Evolutionary conservation across 2,329 filamentous ascomycete species (phyloP), one percentile per base, ranked within the genome.

Genomic region (Sclerotinia spermophila): DNA sequence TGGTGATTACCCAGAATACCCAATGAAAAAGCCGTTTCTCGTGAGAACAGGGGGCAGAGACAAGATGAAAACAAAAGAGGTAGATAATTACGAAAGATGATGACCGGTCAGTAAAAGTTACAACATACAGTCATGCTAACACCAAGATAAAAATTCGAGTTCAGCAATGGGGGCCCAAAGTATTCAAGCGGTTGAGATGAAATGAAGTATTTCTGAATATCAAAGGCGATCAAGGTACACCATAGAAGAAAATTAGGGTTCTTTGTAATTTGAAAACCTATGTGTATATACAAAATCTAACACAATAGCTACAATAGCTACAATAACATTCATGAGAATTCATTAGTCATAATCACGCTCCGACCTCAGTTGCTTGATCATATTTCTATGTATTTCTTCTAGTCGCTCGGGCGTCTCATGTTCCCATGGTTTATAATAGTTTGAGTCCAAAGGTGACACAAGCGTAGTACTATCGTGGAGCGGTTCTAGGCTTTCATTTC

Each of bases 51-150:
- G 11, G 40, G 15, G 15, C 11, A 4, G 5, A 13, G 40, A 3
- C 2, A 15, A 42, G 15, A 3, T 15, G 40, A 42, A 13, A 8
- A 15, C 11, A 42, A 8, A 1, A 13, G 11, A 42, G 15, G 40
- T 2, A 15, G 15, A 7, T 51, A 27, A 27, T 17, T 15, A 51
- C 27, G n/a, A 51, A 27, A 27, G 2, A 17, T 3, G 5, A 51
- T 11, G 6, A 27, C 13, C n/a, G 17, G 5, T 0, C 2, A 27
- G n/a, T 15, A 27, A 1, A 27, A 2, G 13, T 0, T 5, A 27
- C 13, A 27, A 17, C 27, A 7, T 27, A 17, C 5, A 17, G 7
- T 51, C 17, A 17, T 51, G 1, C 17, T 5, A 17, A 7, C 2
- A 3, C n/a, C n/a, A 51, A 5, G 27, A 27, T 27, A 7, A 2